A percentile compares a stretch with the other conserved stretches of the same genome.
phyloP scores from a whole-genome alignment of 306 rosid genomes.

The Hippophae tibetana region DNA sequence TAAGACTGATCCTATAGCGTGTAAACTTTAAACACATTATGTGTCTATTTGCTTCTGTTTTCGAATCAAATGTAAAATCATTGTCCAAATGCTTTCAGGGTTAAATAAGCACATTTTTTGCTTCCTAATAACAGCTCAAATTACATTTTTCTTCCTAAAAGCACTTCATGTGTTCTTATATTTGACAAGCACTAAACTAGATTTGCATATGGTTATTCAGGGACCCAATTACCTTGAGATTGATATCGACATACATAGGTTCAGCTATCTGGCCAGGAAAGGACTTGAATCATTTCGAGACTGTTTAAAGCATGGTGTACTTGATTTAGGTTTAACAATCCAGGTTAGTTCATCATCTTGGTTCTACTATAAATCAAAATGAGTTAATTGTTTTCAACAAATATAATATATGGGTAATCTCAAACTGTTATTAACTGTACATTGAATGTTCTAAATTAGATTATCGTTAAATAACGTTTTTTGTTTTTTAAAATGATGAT shows the following conservation, averaged over 20 bases:
- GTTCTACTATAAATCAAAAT: not conserved
- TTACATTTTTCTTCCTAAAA: too few species aligned
- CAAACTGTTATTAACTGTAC: too few species aligned
- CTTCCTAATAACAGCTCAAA: too few species aligned
- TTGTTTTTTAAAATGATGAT: constrained; percentile 3
- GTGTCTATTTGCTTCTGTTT: too few species aligned
- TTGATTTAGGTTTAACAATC: constrained; percentile 80
- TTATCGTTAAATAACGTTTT: not conserved
- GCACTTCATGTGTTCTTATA: not conserved
- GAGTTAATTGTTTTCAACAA: too few species aligned
- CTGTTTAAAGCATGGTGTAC: constrained; percentile 51
- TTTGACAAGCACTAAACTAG: constrained; percentile 1
- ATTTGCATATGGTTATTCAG: constrained; percentile 21
- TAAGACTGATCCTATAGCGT: too few species aligned
- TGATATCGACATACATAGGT: constrained; percentile 85
- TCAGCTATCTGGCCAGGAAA: constrained; percentile 86
- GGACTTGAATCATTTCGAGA: constrained; percentile 82
- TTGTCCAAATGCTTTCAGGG: too few species aligned
- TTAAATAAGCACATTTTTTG: too few species aligned
- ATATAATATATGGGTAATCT: too few species aligned
- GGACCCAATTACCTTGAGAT: constrained; percentile 89
- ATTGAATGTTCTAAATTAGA: too few species aligned
- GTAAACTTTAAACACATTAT: too few species aligned
- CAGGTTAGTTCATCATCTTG: constrained; percentile 42
- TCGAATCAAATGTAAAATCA: too few species aligned